Base-by-base conservation (phyloP, 176 grass and related monocot genomes). In the Carex littledalei region DNA sequence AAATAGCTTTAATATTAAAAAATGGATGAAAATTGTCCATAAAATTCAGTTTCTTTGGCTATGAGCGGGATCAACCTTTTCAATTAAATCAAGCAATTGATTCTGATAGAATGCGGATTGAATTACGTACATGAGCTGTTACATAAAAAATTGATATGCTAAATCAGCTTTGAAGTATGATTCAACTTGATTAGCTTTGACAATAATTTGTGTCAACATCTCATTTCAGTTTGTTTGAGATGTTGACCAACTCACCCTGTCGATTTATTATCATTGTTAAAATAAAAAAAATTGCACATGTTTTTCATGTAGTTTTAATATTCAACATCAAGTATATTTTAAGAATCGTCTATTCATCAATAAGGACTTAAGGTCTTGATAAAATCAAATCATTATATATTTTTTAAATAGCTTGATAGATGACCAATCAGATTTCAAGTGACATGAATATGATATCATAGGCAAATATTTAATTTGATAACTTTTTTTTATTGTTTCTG, bases 181-280 rank as follows among this genome's bases (percentile, higher is more conserved):
- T 71, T 43, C 37, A 18, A 71, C 4, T 78, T 56, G 22, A 56
- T 56, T 78, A 5, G 13, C 4, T 17, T 20, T 47, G 3, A 74
- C 12, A 78, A 56, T 32, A 54, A 78, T 32, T 78, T 32, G 24
- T 56, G 74, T 78, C 74, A 56, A 52, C 47, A 78, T 56, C 74
- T 55, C 74, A 56, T 12, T 76, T 53, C 21, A 29, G 8, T 77
- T 73, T 73, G 41, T 77, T 55, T 18, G 14, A 78, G 22, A 56
- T 78, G 74, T 78, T 55, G n/a, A 15, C 50, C 74, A 56, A 78
- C 74, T 55, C 20, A 63, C 2, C 6, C 21, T 24, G n/a, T 49
- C 17, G 7, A 71, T 71, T 71, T 50, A 50, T 12, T 50, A 50
- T 50, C 47, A 50, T 3, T 50, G 47, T 50, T 50, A 50, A 63